Base-by-base conservation (phyloP, 176 grass and related monocot genomes). In the Elaeis guineensis region DNA sequence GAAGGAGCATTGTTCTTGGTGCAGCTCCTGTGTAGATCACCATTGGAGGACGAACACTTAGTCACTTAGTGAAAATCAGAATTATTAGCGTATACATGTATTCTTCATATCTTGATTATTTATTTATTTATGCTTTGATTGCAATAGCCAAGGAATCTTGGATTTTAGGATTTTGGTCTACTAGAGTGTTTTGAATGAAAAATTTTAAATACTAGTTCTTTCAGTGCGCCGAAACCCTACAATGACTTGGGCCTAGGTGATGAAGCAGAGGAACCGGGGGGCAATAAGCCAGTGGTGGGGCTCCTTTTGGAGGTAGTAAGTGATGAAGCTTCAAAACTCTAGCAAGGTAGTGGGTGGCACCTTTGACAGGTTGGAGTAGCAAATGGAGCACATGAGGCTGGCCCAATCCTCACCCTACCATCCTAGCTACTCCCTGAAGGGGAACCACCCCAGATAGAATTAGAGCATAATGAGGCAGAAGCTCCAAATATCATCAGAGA, bases 231-330 rank as follows among this genome's bases (percentile, higher is more conserved):
- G n/a, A n/a, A n/a, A n/a, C n/a, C n/a, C n/a, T n/a, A n/a, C n/a
- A n/a, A n/a, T 35, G 32, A 35, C 32, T 7, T 35, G 32, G 32
- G 32, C 8, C 8, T 18, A 18, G 20, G 72, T 14, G 39, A 75
- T 24, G 54, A 75, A 75, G 4, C 21, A 17, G 21, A 75, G 62
- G 23, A 75, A 62, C 22, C 66, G 53, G 21, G 23, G 7, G 16
- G 62, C 72, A 9, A 54, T 32, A 22, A 25, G 62, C 35, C 72
- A 44, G 22, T 39, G 53, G 21, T 15, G 18, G 23, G 62, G 62
- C 3, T 75, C 72, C 72, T 64, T 75, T 44, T 66, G 72, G 11
- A 75, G 23, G 62, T 62, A 75, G 0, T 17, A 25, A 24, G 62
- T 50, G 35, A 75, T 5, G 72, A 75, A 75, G 23, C 12, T 29